phyloP scores from a whole-genome alignment of 768 basidiomycete species.

The Boletus barrowsii region DNA sequence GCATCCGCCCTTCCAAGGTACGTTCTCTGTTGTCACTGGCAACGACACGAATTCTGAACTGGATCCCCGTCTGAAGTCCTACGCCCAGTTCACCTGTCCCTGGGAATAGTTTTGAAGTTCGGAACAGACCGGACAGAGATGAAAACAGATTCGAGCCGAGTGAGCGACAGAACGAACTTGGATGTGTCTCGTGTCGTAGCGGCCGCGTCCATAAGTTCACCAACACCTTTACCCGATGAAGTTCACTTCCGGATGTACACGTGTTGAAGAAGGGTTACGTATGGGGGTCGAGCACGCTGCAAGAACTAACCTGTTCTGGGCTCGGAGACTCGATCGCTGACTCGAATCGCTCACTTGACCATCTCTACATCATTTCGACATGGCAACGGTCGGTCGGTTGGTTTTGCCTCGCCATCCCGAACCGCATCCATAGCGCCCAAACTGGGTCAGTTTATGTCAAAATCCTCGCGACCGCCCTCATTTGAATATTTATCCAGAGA shows the following conservation, averaged over 20 bases:
- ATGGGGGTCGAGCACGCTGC: conserved; percentile 21
- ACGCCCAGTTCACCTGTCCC: conserved; percentile 1
- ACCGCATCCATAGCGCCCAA: conserved; percentile 7
- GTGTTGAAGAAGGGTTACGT: conserved; percentile 27
- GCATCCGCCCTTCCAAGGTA: conserved; percentile 11
- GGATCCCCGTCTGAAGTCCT: conserved; percentile 19
- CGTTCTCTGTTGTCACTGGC: conserved; percentile 23
- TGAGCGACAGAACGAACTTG: conserved; percentile 12
- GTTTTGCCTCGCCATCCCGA: conserved; percentile 6
- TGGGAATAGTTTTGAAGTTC: conserved; percentile 1
- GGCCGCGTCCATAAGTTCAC: conserved; percentile 8
- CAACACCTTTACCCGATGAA: conserved; percentile 10
- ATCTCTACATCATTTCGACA: conserved; percentile 16
- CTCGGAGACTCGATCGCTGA: conserved; percentile 27
- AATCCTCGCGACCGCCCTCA: conserved; percentile 12
- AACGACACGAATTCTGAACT: conserved; percentile 24
- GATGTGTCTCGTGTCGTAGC: conserved; percentile 18
- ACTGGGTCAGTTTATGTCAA: conserved; percentile 23
- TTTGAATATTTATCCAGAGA: conserved; percentile 15
- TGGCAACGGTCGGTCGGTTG: conserved; percentile 24
- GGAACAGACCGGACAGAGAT: conserved; percentile 12
- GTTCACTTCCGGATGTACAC: conserved; percentile 26
- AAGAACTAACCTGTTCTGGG: conserved; percentile 21
- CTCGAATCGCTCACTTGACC: conserved; percentile 19
- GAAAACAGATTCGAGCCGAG: conserved; percentile 2